Percentiles rank a stretch among this genome's conserved stretches.
Evolutionary conservation across 495 filamentous ascomycete genomes (phyloP).

Genomic region (Penicillium subrubescens): DNA sequence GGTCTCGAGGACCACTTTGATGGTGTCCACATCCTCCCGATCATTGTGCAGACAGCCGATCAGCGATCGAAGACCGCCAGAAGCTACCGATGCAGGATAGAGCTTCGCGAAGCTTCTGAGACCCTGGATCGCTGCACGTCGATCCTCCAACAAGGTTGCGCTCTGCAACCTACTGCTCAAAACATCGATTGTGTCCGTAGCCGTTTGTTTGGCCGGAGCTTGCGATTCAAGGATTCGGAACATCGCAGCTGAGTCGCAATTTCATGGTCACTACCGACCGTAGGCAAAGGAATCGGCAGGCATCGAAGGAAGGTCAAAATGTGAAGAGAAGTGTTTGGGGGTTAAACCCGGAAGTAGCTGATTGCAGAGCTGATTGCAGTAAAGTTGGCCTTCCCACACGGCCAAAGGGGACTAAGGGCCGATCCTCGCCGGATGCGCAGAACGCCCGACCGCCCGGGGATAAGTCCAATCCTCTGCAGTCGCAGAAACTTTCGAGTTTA

Average conservation of each 20-base stretch:
- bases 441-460: slow-evolving; percentile 30
- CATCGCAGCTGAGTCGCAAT: slow-evolving; percentile 58
- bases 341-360: slow-evolving; percentile 2
- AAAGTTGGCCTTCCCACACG: slow-evolving; percentile 27
- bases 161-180: slow-evolving; percentile 83
- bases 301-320: slow-evolving; percentile 30
- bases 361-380: slow-evolving; percentile 19
- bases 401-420: slow-evolving; percentile 26
- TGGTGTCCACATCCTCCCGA: slow-evolving; percentile 93
- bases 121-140: slow-evolving; percentile 88
- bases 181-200: slow-evolving; percentile 87
- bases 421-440: slow-evolving; percentile 21
- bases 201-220: slow-evolving; percentile 93
- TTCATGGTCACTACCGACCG: slow-evolving; percentile 50
- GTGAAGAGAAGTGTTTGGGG: not conserved
- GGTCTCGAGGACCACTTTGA: slow-evolving; percentile 92
- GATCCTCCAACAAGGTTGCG: slow-evolving; percentile 89
- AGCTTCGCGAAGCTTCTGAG: slow-evolving; percentile 93
- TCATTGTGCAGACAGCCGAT: slow-evolving; percentile 85
- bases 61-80: slow-evolving; percentile 80
- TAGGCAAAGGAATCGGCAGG: slow-evolving; percentile 27
- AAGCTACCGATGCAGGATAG: slow-evolving; percentile 95
- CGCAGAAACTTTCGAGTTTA: slow-evolving; percentile 22
- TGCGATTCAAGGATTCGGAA: slow-evolving; percentile 83
- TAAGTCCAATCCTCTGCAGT: slow-evolving; percentile 15